Evolutionary conservation across 768 basidiomycete species (phyloP).

Genomic region (Amylocystis lapponica): DNA sequence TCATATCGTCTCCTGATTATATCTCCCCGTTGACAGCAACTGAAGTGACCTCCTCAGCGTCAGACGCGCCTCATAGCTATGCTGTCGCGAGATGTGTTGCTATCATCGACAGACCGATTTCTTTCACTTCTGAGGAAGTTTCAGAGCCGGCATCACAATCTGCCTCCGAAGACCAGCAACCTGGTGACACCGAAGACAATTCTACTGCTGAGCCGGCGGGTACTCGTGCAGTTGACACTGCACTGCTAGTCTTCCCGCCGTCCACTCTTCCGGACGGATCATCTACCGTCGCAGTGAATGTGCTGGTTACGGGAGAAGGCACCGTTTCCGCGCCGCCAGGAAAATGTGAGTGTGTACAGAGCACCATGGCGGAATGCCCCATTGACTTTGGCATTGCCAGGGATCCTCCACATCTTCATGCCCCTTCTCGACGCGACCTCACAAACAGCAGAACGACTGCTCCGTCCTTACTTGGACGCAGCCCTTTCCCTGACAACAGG

Average conservation of each 20-base stretch:
- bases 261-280: slow-evolving; percentile 44
- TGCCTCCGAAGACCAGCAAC: slow-evolving; percentile 14
- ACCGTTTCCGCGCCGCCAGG: slow-evolving; percentile 70
- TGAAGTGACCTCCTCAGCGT: not conserved
- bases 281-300: slow-evolving; percentile 43
- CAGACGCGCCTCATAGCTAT: slow-evolving; percentile 4
- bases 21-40: slow-evolving; percentile 5
- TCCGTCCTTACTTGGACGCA: slow-evolving; percentile 54
- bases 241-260: slow-evolving; percentile 73
- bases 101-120: slow-evolving; percentile 40
- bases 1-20: slow-evolving; percentile 45
- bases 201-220: not conserved
- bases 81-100: slow-evolving; percentile 45
- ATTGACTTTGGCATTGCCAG: no score
- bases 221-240: slow-evolving; percentile 45
- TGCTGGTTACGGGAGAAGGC: slow-evolving; percentile 64
- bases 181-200: slow-evolving; percentile 3
- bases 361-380: no score
- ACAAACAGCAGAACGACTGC: slow-evolving; percentile 33
- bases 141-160: slow-evolving; percentile 24
- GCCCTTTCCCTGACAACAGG: slow-evolving; percentile 27
- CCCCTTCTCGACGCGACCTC: slow-evolving; percentile 30
- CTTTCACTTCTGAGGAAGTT: slow-evolving; percentile 19
- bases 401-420: slow-evolving; percentile 53
- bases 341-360: slow-evolving; percentile 66